These are phyloP conservation scores for Coccomyxa sp. DNA, from an alignment of 139 green algal genomes.

Conservation along the genomic window DNA sequence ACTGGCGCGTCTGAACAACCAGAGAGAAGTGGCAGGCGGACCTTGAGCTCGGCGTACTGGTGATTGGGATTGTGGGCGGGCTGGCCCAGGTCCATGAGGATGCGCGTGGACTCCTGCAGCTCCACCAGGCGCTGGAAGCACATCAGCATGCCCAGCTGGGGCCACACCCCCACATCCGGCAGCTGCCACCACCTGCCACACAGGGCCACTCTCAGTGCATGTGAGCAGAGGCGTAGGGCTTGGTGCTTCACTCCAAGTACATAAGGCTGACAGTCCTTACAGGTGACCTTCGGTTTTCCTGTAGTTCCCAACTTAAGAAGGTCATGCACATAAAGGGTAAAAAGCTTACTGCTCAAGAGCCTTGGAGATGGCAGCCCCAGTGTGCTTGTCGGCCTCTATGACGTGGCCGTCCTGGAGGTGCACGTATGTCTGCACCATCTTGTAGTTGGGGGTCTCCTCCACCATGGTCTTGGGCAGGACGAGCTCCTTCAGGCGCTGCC, in stretches of 20 bases:
- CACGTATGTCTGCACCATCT: conserved; percentile 72
- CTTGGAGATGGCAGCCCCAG: conserved; percentile 41
- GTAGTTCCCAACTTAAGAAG: too few relatives aligned
- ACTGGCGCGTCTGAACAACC: too few relatives aligned
- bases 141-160: conserved; percentile 66
- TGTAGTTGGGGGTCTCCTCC: conserved; percentile 65
- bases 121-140: conserved; percentile 89
- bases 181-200: conserved; percentile 81
- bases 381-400: conserved; percentile 39
- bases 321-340: too few relatives aligned
- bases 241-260: too few relatives aligned
- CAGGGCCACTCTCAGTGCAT: neutral
- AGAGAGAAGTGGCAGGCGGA: neutral
- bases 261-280: too few relatives aligned
- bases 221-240: too few relatives aligned
- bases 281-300: too few relatives aligned
- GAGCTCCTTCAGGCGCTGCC: conserved; percentile 59
- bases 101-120: conserved; percentile 77
- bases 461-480: conserved; percentile 28
- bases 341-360: conserved; percentile 43
- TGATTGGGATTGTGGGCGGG: neutral
- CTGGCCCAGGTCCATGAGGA: conserved; percentile 66
- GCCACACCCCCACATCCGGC: conserved; percentile 66
- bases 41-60: neutral
- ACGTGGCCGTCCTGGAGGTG: conserved; percentile 67